These are phyloP conservation scores for Endoconidiophora laricicola DNA, from an alignment of 2,329 filamentous ascomycete genomes.

Conservation along the genomic window DNA sequence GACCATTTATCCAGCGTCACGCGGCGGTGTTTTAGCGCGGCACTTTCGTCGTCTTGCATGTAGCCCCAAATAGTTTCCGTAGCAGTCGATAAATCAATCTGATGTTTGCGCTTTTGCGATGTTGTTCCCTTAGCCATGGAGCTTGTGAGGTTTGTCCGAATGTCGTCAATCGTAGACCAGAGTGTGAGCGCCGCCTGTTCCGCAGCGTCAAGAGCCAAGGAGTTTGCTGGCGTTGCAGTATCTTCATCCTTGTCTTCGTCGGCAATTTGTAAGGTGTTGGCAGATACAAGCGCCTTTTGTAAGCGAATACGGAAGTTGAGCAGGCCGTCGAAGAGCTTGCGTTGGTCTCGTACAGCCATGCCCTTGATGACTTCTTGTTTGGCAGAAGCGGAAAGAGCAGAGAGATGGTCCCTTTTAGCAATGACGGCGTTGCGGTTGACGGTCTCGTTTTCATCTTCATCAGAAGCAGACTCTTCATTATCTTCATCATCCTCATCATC, in stretches of 20 bases:
- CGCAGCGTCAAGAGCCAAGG: slow-evolving; percentile 45
- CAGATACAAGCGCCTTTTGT: slow-evolving; percentile 73
- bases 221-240: slow-evolving; percentile 21
- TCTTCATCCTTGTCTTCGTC: slow-evolving; percentile 22
- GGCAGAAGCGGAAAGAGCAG: slow-evolving; percentile 12
- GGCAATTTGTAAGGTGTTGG: slow-evolving; percentile 51
- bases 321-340: slow-evolving; percentile 71
- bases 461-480: slow-evolving; percentile 20
- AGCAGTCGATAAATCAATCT: slow-evolving; percentile 36
- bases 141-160: slow-evolving; percentile 28
- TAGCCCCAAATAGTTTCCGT: slow-evolving; percentile 55
- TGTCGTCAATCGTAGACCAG: slow-evolving; percentile 61
- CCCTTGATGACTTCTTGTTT: slow-evolving; percentile 62
- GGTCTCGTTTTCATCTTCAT: slow-evolving; percentile 15
- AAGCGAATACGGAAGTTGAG: slow-evolving; percentile 82
- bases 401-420: slow-evolving; percentile 5
- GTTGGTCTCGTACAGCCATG: slow-evolving; percentile 68
- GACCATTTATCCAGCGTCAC: slow-evolving; percentile 82
- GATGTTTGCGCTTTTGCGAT: slow-evolving; percentile 46
- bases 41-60: slow-evolving; percentile 49
- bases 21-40: slow-evolving; percentile 44
- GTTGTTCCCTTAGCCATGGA: slow-evolving; percentile 26
- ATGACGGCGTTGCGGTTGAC: slow-evolving; percentile 11
- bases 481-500: slow-evolving; percentile 21
- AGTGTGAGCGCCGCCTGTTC: slow-evolving; percentile 74